phyloP scores from a whole-genome alignment of 2,329 filamentous ascomycete genomes.

The Macrophomina phaseolina region DNA sequence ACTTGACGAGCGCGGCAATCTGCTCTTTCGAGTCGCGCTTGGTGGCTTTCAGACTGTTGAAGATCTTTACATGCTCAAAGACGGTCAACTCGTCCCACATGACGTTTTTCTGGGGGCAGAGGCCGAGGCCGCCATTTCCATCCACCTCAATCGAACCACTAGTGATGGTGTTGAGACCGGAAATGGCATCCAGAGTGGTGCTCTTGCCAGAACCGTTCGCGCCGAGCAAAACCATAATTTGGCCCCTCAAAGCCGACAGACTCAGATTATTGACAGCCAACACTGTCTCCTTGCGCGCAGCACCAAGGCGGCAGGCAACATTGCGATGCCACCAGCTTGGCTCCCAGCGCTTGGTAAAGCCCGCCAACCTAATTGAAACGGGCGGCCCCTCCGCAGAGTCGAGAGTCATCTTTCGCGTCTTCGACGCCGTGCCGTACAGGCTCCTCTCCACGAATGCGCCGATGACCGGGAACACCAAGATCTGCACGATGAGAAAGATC shows the following conservation, averaged over 20 bases:
- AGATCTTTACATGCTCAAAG: conserved; percentile 81
- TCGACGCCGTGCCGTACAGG: conserved; percentile 76
- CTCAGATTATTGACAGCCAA: conserved; percentile 78
- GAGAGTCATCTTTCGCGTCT: conserved; percentile 51
- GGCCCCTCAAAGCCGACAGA: conserved; percentile 73
- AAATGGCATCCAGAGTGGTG: conserved; percentile 86
- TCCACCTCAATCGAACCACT: conserved; percentile 79
- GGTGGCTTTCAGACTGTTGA: conserved; percentile 79
- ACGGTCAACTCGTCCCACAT: conserved; percentile 90
- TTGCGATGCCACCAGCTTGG: conserved; percentile 65
- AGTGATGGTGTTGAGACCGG: conserved; percentile 78
- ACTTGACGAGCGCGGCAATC: conserved; percentile 67
- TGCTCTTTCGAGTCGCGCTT: conserved; percentile 62
- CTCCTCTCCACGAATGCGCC: conserved; percentile 75
- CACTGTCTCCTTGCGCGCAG: conserved; percentile 66
- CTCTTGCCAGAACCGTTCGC: conserved; percentile 92
- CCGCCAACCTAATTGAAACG: conserved; percentile 65
- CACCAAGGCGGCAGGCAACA: conserved; percentile 53
- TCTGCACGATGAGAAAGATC: conserved; percentile 78
- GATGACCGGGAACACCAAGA: conserved; percentile 75
- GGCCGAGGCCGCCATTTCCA: conserved; percentile 77
- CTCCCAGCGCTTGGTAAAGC: conserved; percentile 79
- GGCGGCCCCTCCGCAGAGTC: conserved; percentile 32
- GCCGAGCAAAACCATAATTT: conserved; percentile 85
- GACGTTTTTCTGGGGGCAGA: conserved; percentile 93